Conservation (phyloP, 305 asterid genomes). For the Fraxinus nigra region DNA sequence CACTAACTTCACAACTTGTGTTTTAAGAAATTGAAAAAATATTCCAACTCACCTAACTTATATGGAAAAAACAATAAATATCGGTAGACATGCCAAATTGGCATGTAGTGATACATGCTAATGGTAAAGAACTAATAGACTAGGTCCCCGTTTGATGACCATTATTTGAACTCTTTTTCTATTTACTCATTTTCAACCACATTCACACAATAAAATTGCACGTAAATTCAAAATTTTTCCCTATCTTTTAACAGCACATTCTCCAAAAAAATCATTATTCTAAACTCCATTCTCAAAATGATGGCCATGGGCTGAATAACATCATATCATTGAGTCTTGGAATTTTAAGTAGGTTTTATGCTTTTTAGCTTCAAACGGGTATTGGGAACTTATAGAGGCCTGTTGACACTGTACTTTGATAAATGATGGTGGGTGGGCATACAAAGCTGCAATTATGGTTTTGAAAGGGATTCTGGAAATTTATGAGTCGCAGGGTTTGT, state of each 20-base stretch:
- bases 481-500: not conserved
- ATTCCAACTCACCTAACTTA: not conserved
- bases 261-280: too few species aligned
- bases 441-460: slow-evolving; percentile 3
- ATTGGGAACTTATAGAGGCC: not conserved
- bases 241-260: not conserved
- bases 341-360: not conserved
- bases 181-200: not conserved
- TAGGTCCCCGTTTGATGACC: not conserved
- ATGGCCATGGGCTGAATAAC: not conserved
- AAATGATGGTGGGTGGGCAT: not conserved
- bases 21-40: not conserved
- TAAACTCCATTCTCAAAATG: not conserved
- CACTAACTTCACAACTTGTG: not conserved
- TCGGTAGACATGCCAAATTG: not conserved
- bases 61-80: not conserved
- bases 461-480: not conserved
- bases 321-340: not conserved
- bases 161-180: too few species aligned
- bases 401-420: not conserved
- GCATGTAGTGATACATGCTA: not conserved
- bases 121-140: not conserved
- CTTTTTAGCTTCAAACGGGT: not conserved
- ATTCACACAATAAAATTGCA: not conserved
- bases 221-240: not conserved